phyloP scores from a whole-genome alignment of 495 filamentous ascomycete species.

The Halenospora varia region DNA sequence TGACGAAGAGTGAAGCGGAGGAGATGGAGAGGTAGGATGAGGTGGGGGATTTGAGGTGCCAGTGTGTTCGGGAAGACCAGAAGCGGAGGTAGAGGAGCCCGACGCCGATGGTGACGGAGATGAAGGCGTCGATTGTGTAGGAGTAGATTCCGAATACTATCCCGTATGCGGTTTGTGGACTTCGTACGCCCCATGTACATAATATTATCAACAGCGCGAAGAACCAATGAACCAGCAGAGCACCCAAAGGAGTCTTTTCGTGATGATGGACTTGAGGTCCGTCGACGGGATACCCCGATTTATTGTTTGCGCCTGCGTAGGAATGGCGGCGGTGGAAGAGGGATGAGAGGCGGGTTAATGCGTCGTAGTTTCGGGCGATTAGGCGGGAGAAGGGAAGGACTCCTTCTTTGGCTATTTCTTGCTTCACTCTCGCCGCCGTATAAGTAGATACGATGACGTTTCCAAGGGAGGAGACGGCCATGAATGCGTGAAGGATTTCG shows the following conservation, averaged over 20 bases:
- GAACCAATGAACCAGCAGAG: conserved; percentile 34
- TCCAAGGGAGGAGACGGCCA: conserved; percentile 28
- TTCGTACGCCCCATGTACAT: too few species aligned
- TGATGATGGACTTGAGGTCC: too few species aligned
- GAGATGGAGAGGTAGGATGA: conserved; percentile 10
- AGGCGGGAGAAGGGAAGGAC: conserved; percentile 34
- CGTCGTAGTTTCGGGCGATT: conserved; percentile 32
- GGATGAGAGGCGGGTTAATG: too few species aligned
- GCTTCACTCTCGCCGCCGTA: conserved; percentile 23
- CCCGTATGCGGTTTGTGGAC: conserved; percentile 23
- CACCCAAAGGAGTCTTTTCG: conserved; percentile 31
- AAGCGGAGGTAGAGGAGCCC: conserved; percentile 15
- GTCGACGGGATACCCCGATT: too few species aligned
- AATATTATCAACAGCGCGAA: conserved; percentile 21
- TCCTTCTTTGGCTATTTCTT: conserved; percentile 35
- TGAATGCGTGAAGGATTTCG: conserved; percentile 20
- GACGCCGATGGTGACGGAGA: conserved; percentile 6
- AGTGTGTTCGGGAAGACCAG: not conserved
- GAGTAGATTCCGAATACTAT: conserved; percentile 29
- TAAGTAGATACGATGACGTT: conserved; percentile 22
- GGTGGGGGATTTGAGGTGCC: conserved; percentile 10
- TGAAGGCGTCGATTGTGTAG: conserved; percentile 22
- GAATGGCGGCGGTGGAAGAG: conserved; percentile 11
- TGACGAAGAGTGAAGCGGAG: conserved; percentile 14
- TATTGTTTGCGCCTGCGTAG: too few species aligned